Percentiles rank a stretch among this genome's conserved stretches.
phyloP scores from a whole-genome alignment of 2,329 filamentous ascomycete genomes.

The Epichloe gansuensis region DNA sequence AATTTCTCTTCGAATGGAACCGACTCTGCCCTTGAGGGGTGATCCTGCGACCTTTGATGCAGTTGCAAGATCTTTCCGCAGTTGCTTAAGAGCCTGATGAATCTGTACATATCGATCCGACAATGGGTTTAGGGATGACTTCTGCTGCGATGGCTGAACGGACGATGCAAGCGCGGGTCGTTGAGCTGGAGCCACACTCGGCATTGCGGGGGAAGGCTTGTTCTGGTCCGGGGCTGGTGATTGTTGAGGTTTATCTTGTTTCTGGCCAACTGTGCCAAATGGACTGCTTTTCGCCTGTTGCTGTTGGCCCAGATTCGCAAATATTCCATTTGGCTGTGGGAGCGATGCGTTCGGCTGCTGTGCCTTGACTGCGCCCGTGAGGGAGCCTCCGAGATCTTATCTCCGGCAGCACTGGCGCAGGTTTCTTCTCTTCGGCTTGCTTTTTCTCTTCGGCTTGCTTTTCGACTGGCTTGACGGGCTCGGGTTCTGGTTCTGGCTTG shows the following conservation, averaged over 20 bases:
- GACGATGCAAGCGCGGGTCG: background rate
- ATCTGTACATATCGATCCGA: constrained; percentile 42
- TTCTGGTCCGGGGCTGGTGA: background rate
- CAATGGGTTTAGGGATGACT: constrained; percentile 3
- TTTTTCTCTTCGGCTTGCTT: background rate
- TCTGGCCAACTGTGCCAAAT: background rate
- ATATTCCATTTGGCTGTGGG: constrained; percentile 11
- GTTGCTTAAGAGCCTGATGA: constrained; percentile 55
- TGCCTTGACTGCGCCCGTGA: constrained; percentile 3
- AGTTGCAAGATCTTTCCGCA: constrained; percentile 50
- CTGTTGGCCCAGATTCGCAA: constrained; percentile 13
- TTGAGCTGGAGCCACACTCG: constrained; percentile 2
- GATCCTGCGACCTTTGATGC: constrained; percentile 36
- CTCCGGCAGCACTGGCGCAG: constrained; percentile 3
- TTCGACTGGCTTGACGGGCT: constrained; percentile 7
- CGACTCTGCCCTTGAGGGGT: constrained; percentile 51
- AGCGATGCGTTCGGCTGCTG: background rate
- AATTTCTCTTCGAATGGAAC: constrained; percentile 60
- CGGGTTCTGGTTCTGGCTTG: constrained; percentile 17
- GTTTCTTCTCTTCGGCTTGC: background rate
- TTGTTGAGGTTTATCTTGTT: background rate
- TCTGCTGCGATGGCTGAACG: constrained; percentile 2
- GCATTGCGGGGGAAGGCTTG: background rate
- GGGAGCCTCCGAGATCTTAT: constrained; percentile 10
- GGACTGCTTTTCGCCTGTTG: constrained; percentile 12